These are phyloP conservation scores for Porphyrellus cyaneotinctus DNA, from an alignment of 768 basidiomycete genomes.

Conservation along the genomic window DNA sequence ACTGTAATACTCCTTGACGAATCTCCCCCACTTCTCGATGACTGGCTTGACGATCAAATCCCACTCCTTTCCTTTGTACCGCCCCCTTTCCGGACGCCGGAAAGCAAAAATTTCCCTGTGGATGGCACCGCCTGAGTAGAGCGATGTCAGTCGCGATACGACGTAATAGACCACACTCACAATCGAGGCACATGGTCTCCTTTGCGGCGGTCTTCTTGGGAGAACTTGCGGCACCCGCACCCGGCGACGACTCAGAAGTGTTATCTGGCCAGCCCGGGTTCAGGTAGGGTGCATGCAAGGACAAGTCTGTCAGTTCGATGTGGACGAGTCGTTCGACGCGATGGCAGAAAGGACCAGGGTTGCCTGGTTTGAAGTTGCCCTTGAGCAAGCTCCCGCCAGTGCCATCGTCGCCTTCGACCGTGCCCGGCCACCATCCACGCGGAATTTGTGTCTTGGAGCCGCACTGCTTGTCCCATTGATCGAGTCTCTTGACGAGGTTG, in stretches of 20 bases:
- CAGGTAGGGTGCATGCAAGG: constrained; percentile 55
- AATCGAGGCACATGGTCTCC: constrained; percentile 38
- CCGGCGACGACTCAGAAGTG: constrained; percentile 20
- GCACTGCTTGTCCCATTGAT: constrained; percentile 81
- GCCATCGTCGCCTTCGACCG: constrained; percentile 38
- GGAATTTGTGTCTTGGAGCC: constrained; percentile 70
- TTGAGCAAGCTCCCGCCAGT: constrained; percentile 50
- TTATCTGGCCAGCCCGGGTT: constrained; percentile 44
- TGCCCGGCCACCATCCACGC: constrained; percentile 70
- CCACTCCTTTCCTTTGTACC: constrained; percentile 66
- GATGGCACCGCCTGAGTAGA: constrained; percentile 43
- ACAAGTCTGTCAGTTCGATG: constrained; percentile 72
- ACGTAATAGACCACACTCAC: constrained; percentile 30
- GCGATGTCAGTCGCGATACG: constrained; percentile 5
- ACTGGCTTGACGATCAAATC: constrained; percentile 69
- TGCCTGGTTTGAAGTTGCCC: constrained; percentile 59
- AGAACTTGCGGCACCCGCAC: constrained; percentile 1
- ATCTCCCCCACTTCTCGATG: constrained; percentile 73
- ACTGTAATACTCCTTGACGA: constrained; percentile 39
- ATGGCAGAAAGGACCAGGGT: constrained; percentile 63
- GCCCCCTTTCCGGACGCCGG: constrained; percentile 47
- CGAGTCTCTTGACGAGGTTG: constrained; percentile 67
- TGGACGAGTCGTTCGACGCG: constrained; percentile 77
- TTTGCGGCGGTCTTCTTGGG: constrained; percentile 19
- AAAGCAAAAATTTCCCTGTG: constrained; percentile 85